Percentiles rank a stretch among this genome's conserved stretches.
These are phyloP conservation scores for Amesomyces nigricolor DNA, from an alignment of 2,329 filamentous ascomycete species.

Conservation along the genomic window DNA sequence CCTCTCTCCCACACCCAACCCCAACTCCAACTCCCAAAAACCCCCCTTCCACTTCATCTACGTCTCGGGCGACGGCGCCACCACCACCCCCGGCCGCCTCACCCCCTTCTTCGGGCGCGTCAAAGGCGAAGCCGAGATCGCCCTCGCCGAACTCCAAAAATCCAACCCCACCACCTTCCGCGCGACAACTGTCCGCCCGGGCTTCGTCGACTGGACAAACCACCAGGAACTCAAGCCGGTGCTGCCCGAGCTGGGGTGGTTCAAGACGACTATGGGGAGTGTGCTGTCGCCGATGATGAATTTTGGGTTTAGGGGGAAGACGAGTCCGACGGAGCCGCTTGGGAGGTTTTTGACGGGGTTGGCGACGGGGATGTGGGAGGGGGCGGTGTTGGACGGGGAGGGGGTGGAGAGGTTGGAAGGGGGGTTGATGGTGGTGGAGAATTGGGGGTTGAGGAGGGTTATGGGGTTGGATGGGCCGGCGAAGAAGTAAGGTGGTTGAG, in stretches of 20 bases:
- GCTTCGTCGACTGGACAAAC: constrained; percentile 46
- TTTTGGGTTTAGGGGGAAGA: constrained; percentile 19
- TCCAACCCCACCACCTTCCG: constrained; percentile 41
- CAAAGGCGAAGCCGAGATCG: constrained; percentile 61
- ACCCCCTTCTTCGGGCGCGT: constrained; percentile 55
- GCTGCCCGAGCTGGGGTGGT: constrained; percentile 31
- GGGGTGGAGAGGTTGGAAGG: constrained; percentile 33
- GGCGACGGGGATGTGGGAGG: constrained; percentile 39
- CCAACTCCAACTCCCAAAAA: constrained; percentile 28
- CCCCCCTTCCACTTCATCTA: constrained; percentile 63
- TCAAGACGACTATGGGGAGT: constrained; percentile 11
- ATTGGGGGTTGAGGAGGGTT: constrained; percentile 31
- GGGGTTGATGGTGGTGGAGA: constrained; percentile 34
- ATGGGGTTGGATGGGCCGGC: constrained; percentile 9
- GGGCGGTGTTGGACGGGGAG: constrained; percentile 19
- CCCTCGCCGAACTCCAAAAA: constrained; percentile 48
- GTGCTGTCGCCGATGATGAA: constrained; percentile 29
- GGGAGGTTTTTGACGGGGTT: constrained; percentile 41
- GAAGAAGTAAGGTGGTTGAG: no score
- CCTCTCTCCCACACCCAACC: constrained; percentile 36
- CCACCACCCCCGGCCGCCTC: constrained; percentile 49
- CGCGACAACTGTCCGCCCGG: constrained; percentile 54
- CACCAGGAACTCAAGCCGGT: constrained; percentile 42
- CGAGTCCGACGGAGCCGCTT: constrained; percentile 41
- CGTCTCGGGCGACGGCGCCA: constrained; percentile 61